Conservation (phyloP, 2,329 filamentous ascomycete genomes). For the Fusarium newnesense region DNA sequence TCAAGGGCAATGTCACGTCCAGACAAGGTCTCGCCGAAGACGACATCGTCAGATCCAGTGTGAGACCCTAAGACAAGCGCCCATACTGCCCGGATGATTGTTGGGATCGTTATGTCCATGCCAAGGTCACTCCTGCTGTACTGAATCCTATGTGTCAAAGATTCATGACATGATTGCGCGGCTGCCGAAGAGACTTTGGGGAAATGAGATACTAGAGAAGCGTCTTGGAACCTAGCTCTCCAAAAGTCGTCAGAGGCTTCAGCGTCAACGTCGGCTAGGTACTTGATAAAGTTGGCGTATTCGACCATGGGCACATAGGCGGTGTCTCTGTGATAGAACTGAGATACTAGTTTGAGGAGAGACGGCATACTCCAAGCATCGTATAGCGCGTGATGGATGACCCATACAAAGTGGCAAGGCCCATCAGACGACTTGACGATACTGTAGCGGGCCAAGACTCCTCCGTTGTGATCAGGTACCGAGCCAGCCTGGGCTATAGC, state of each 20-base stretch:
- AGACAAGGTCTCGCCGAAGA: conserved; percentile 30
- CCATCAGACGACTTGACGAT: neutral
- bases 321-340: conserved; percentile 5
- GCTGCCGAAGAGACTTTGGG: neutral
- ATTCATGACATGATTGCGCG: neutral
- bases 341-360: conserved; percentile 13
- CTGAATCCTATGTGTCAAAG: neutral
- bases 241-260: conserved; percentile 25
- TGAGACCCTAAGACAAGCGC: conserved; percentile 18
- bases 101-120: conserved; percentile 19
- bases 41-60: conserved; percentile 26
- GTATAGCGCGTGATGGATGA: conserved; percentile 35
- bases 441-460: conserved; percentile 7
- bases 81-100: conserved; percentile 30
- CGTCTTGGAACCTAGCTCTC: conserved; percentile 9
- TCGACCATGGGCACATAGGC: neutral
- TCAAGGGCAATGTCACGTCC: conserved; percentile 27
- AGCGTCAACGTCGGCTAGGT: conserved; percentile 9
- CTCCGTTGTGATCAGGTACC: conserved; percentile 29
- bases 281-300: conserved; percentile 30
- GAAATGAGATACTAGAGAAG: conserved; percentile 12
- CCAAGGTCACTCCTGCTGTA: neutral
- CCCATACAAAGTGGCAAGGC: conserved; percentile 29
- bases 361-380: conserved; percentile 40
- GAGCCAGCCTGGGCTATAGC: neutral